Evolutionary conservation across 768 basidiomycete species (phyloP), one percentile per base, ranked within the genome.

Genomic region (Psilocybe tampanensis): DNA sequence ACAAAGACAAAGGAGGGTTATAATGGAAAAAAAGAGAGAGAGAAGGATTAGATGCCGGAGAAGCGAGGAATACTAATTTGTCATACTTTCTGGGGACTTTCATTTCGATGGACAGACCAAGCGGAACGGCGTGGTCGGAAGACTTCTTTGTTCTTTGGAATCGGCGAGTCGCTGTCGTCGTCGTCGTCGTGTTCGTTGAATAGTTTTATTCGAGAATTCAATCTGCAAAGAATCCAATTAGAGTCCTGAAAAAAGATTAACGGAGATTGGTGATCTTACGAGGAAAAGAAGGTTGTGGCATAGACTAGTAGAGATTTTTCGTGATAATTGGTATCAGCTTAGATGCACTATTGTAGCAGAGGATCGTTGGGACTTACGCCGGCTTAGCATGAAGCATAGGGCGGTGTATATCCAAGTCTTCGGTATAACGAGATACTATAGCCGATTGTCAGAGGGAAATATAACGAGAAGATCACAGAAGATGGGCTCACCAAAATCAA

Each of bases 391-490:
- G 57, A 74, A 72, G 58, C 71, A 72, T 9, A 74, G 63, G 15
- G 69, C 71, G 24, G 70, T 61, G 55, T 73, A 73, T 2, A 72
- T 68, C 72, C 72, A 73, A 21, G 67, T 70, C 22, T 55, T 63
- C 3, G 70, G 70, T n/a, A 69, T 61, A 44, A 64, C 59, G 6
- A 69, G 47, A 56, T 71, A 74, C 72, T 73, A 19, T 2, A 22
- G 36, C 12, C n/a, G 12, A 39, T 13, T 13, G 15, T n/a, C 15
- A 3, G 15, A 5, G 13, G 13, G 6, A 8, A 34, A 15, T 34
- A 34, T 39, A 5, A 29, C 5, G 29, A 29, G 36, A 15, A 13
- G 12, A 6, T 18, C 8, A 13, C 8, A 22, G 2, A 4, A 26
- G n/a, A 5, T 29, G 34, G 5, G 44, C 62, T 47, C 53, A 73